Percentiles rank a stretch among this genome's conserved stretches.
These are phyloP conservation scores for Clitopilus hobsonii DNA, from an alignment of 768 basidiomycete genomes.

Conservation along the genomic window DNA sequence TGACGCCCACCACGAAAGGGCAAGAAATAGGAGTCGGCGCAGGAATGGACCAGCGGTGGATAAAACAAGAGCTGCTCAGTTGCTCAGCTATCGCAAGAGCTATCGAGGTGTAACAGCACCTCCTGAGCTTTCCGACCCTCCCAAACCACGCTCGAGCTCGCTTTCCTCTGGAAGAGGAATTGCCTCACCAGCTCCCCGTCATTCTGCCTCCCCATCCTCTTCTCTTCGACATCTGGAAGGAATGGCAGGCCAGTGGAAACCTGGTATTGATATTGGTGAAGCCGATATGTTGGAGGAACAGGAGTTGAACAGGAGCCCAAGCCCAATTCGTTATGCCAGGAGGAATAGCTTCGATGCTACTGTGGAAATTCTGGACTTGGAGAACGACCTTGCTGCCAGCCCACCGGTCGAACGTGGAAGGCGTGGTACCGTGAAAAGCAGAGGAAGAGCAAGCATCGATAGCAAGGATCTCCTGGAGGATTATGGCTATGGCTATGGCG, in stretches of 20 bases:
- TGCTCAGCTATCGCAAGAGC: not conserved
- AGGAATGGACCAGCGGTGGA: not conserved
- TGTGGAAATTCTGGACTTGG: not conserved
- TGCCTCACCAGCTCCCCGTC: not conserved
- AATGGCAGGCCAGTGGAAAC: not conserved
- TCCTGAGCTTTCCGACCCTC: not conserved
- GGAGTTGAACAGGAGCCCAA: slow-evolving; percentile 11
- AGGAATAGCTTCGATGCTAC: slow-evolving; percentile 1
- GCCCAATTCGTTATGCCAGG: slow-evolving; percentile 19
- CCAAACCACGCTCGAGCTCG: not conserved
- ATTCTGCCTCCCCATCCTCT: not conserved
- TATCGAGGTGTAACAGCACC: not conserved
- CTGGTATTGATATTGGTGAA: not conserved
- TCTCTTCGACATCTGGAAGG: not conserved
- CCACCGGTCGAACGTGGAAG: not conserved
- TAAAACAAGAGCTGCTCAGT: not conserved
- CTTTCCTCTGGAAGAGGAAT: not conserved
- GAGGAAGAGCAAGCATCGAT: not conserved
- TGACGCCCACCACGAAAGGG: not conserved
- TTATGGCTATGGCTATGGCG: not conserved
- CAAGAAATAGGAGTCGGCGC: not conserved
- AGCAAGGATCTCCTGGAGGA: not conserved
- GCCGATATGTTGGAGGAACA: not conserved
- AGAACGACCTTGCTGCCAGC: not conserved
- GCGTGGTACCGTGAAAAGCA: not conserved